Percentiles rank a stretch among this genome's conserved stretches.
These are phyloP conservation scores for Fennellomyces sp. DNA, from an alignment of 371 early-diverging fungal genomes.

Conservation along the genomic window DNA sequence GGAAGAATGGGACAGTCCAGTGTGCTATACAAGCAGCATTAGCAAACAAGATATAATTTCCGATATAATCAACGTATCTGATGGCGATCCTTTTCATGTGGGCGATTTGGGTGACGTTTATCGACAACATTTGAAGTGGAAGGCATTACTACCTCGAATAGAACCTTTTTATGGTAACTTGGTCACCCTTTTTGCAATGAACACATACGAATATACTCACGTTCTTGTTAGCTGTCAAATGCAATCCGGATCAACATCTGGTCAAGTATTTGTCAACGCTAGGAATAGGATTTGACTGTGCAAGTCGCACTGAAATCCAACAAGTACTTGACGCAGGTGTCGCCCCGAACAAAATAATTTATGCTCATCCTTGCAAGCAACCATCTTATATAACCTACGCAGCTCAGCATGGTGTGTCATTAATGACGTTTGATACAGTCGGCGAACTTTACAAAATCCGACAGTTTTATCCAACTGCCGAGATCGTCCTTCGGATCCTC, in stretches of 20 bases:
- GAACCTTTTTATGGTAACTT: slow-evolving; percentile 88
- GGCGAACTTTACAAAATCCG: slow-evolving; percentile 96
- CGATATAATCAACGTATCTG: slow-evolving; percentile 18
- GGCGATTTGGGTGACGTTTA: slow-evolving; percentile 88
- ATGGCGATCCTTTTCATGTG: slow-evolving; percentile 91
- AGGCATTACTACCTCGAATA: slow-evolving; percentile 80
- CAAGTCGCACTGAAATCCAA: slow-evolving; percentile 85
- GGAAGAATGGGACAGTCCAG: too few species aligned
- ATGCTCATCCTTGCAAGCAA: slow-evolving; percentile 98
- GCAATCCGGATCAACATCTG: slow-evolving; percentile 90
- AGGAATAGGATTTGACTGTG: slow-evolving; percentile 94
- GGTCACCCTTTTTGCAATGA: slow-evolving; percentile 9
- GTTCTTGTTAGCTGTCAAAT: slow-evolving; percentile 83
- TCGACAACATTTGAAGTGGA: slow-evolving; percentile 86
- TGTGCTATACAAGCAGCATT: too few species aligned
- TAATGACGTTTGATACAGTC: slow-evolving; percentile 98
- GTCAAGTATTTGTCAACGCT: slow-evolving; percentile 80
- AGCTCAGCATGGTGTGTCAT: slow-evolving; percentile 68
- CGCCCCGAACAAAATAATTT: slow-evolving; percentile 83
- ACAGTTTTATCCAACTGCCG: slow-evolving; percentile 76
- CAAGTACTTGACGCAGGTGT: slow-evolving; percentile 80
- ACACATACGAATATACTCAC: background rate
- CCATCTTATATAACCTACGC: slow-evolving; percentile 91
- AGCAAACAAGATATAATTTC: too few species aligned
- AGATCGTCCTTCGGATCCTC: slow-evolving; percentile 90